phyloP scores from a whole-genome alignment of 495 filamentous ascomycete genomes.

The Xylaria curta region DNA sequence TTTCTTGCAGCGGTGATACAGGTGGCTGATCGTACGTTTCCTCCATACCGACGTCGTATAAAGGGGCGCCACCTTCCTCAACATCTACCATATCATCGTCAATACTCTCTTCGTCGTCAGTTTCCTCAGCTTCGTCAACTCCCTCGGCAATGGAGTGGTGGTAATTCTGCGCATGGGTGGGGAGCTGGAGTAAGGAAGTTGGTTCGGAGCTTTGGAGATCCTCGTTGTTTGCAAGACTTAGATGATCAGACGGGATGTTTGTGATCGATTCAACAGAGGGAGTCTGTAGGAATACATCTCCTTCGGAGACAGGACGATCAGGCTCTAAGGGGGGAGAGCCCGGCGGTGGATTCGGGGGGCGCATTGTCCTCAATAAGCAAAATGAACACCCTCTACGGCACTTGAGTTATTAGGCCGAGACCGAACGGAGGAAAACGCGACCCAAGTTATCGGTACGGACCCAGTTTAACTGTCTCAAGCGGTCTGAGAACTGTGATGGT shows the following conservation, averaged over 20 bases:
- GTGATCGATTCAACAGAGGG: conserved; percentile 31
- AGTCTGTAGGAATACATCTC: conserved; percentile 32
- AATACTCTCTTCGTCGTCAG: conserved; percentile 26
- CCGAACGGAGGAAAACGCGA: not conserved
- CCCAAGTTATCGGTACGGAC: not conserved
- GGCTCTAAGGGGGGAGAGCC: conserved; percentile 33
- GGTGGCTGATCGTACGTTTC: conserved; percentile 34
- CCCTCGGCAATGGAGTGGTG: conserved; percentile 20
- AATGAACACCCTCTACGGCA: not conserved
- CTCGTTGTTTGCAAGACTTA: conserved; percentile 9
- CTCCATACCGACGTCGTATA: conserved; percentile 37
- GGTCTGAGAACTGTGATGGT: conserved; percentile 5
- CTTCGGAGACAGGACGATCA: conserved; percentile 38
- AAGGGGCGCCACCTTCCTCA: conserved; percentile 37
- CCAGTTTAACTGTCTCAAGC: conserved; percentile 16
- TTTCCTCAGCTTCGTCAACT: conserved; percentile 28
- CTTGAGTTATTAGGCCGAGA: conserved; percentile 2
- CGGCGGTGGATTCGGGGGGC: conserved; percentile 36
- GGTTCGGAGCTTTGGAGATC: conserved; percentile 6
- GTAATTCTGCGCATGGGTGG: conserved; percentile 11
- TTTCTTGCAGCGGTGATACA: conserved; percentile 21
- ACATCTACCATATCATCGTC: conserved; percentile 32
- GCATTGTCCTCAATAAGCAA: conserved; percentile 29
- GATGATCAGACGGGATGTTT: not conserved
- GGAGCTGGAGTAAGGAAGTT: not conserved